Percentiles rank a stretch among this genome's conserved stretches.
Evolutionary conservation across 2,329 filamentous ascomycete species (phyloP).

Genomic region (Epichloe uncinata): DNA sequence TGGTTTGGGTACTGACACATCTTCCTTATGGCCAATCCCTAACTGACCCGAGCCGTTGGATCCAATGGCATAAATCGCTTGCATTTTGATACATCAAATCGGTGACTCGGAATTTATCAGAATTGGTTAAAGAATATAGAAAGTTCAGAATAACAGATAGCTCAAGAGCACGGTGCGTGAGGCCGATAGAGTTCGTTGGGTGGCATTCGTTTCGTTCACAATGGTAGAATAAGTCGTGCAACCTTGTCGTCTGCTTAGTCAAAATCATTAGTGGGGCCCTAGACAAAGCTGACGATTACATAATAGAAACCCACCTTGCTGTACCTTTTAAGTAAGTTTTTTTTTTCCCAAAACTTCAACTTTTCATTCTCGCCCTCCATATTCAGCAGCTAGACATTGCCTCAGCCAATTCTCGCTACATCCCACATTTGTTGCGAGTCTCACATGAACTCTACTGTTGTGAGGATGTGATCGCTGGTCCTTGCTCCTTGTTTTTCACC

Average conservation of each 20-base stretch:
- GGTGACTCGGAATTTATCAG: background rate
- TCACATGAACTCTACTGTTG: background rate
- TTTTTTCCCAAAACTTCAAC: background rate
- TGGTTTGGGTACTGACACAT: conserved; percentile 52
- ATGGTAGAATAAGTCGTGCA: too few species aligned
- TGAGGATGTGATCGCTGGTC: conserved; percentile 15
- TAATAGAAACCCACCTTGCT: background rate
- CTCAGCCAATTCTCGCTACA: background rate
- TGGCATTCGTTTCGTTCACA: background rate
- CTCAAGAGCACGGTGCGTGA: too few species aligned
- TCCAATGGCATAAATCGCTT: conserved; percentile 53
- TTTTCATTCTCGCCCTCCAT: fast-evolving
- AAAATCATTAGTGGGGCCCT: background rate
- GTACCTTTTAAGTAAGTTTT: background rate
- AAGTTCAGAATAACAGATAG: too few species aligned
- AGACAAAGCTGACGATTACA: background rate
- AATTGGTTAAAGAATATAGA: too few species aligned
- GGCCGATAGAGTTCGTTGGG: too few species aligned
- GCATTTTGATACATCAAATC: conserved; percentile 21
- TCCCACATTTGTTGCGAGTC: background rate
- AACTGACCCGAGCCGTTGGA: conserved; percentile 69
- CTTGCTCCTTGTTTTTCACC: conserved; percentile 12
- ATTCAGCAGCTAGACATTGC: background rate
- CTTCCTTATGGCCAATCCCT: conserved; percentile 56
- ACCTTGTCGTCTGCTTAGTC: background rate